Evolutionary conservation across 1,139 yeast species (phyloP), one percentile per base, ranked within the genome.

Genomic region (Diutina siamensis): DNA sequence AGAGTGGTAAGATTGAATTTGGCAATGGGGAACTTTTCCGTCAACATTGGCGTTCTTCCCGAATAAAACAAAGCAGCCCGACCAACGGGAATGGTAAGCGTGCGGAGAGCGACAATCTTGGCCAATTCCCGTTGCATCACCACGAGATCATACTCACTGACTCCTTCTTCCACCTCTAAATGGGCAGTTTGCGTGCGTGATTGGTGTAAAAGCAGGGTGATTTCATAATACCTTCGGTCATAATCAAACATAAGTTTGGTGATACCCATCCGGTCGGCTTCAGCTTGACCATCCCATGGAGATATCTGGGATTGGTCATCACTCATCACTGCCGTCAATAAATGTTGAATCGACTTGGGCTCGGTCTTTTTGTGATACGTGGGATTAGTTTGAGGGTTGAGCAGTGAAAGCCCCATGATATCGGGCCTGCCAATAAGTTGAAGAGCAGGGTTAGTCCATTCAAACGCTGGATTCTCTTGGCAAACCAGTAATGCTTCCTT

Each of bases 21-120:
- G 0, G 95, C 92, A 21, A 84, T 78, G 0, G 86, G 84, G 54
- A 87, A 84, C 50, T 81, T 80, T 57, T 92, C 97, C 0, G 97
- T 87, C 34, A 85, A 72, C 47, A 88, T 63, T 0, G 97, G 97
- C 48, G 73, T 71, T 49, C 87, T 71, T 13, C 92, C 80, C 1
- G 85, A 80, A 51, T 76, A 79, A 53, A 74, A 79, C 46, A 79
- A 69, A 8, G 83, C 87, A 27, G 82, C 95, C 61, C 92, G 73
- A 4, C 92, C 98, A 53, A 78, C 67, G 0, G 88, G 94, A 49
- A 78, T 76, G 0, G 95, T 75, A 46, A 88, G 68, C 0, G 95
- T 86, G 52, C 97, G 68, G 45, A 79, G 57, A 1, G 86, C 85
- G 35, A 80, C 80, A 28, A 77, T 62, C 0, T 76, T 68, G 0